Base-by-base conservation (phyloP, 345 rosid genomes). In the Camelina laxa region DNA sequence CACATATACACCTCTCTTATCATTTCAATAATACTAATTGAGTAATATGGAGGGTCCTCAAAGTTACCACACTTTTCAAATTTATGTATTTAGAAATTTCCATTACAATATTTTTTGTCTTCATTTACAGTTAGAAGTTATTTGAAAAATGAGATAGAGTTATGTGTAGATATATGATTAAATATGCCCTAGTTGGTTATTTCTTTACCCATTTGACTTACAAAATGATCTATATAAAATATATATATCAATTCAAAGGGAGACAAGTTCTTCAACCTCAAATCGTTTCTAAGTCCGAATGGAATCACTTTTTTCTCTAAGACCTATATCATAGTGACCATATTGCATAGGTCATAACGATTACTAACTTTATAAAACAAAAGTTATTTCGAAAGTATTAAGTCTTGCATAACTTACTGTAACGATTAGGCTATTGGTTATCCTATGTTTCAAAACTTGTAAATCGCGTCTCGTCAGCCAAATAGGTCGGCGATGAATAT, bases 401-500 rank as follows among this genome's bases (percentile, higher is more conserved):
- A 20, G 13, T 20, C 56, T 51, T 9, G 27, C 19, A 19, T 3
- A 51, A 4, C 4, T 51, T 51, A 51, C 21, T 9, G 30, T 51
- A 20, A 20, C 10, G 30, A 10, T 20, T 51, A 47, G 16, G 48
- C 15, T 38, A 36, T 2, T 2, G 9, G 36, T 7, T 13, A 42
- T 42, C 48, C 16, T 42, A 5, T 47, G 39, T 22, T 35, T 44
- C 65, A 38, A 30, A 55, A 54, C 6, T 44, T 33, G 51, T 30
- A 66, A 17, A 39, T 7, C 19, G 21, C 35, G 33, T 44, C 51
- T 54, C 36, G 44, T 76, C 21, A 76, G 33, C 66, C 24, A 69
- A 69, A 76, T 3, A 47, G 61, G 80, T 70, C 72, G 80, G 75
- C 61, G 20, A 38, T 56, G 5, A 56, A 47, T 44, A 69, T 53